phyloP scores from a whole-genome alignment of 495 filamentous ascomycete species.

The Tuber borchii region DNA sequence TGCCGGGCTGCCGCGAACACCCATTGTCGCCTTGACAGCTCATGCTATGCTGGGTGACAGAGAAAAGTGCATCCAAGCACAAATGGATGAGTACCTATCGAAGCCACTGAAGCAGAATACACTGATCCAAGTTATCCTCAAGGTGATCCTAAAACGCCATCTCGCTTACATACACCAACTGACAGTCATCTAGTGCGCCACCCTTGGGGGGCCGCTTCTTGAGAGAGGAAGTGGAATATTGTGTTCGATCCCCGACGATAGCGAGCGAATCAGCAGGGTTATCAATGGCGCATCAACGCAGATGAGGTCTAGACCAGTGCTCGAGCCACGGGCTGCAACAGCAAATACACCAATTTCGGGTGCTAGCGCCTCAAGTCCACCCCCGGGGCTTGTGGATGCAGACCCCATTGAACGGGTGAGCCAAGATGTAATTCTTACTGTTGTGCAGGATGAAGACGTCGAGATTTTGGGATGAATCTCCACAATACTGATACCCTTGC shows the following conservation, averaged over 20 bases:
- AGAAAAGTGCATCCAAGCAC: conserved; percentile 94
- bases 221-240: conserved; percentile 48
- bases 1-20: conserved; percentile 68
- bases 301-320: conserved; percentile 26
- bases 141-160: conserved; percentile 44
- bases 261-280: conserved; percentile 38
- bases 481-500: background rate
- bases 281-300: conserved; percentile 35
- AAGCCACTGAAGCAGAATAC: conserved; percentile 98
- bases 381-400: conserved; percentile 24
- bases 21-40: conserved; percentile 94
- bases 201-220: conserved; percentile 79
- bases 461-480: background rate
- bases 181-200: conserved; percentile 56
- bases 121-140: conserved; percentile 96
- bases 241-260: conserved; percentile 39
- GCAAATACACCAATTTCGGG: conserved; percentile 24
- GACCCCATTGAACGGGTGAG: conserved; percentile 35
- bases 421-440: conserved; percentile 26
- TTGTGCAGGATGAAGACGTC: conserved; percentile 8
- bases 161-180: conserved; percentile 15
- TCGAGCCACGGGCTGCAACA: conserved; percentile 30
- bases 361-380: conserved; percentile 14
- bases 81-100: conserved; percentile 98
- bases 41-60: conserved; percentile 99